phyloP scores from a whole-genome alignment of 1,284 basidiomycete species.

The Malassezia psittaci region DNA sequence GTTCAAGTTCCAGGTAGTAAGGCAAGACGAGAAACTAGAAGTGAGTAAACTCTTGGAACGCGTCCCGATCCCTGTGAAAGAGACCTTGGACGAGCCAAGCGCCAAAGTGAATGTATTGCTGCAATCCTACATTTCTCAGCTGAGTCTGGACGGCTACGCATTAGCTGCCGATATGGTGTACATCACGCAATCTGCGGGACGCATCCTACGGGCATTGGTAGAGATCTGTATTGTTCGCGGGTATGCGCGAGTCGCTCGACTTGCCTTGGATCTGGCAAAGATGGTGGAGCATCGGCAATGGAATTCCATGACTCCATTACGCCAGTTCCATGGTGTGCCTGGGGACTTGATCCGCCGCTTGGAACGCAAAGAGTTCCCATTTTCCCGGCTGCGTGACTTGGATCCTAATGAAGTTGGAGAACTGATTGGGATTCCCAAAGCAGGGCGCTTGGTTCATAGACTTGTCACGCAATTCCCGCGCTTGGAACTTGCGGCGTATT shows the following conservation, averaged over 20 bases:
- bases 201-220: constrained; percentile 90
- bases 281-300: constrained; percentile 74
- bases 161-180: constrained; percentile 98
- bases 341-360: constrained; percentile 85
- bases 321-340: constrained; percentile 79
- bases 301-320: constrained; percentile 91
- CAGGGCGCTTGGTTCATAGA: constrained; percentile 81
- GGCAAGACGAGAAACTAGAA: constrained; percentile 55
- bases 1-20: constrained; percentile 77
- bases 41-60: constrained; percentile 84
- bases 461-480: constrained; percentile 95
- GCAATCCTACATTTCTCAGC: constrained; percentile 87
- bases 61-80: constrained; percentile 95
- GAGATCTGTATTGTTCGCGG: constrained; percentile 96
- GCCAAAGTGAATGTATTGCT: constrained; percentile 95
- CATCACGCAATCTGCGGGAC: constrained; percentile 52
- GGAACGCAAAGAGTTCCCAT: constrained; percentile 78
- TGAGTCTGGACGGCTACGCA: constrained; percentile 90
- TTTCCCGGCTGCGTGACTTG: constrained; percentile 38
- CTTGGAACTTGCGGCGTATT: constrained; percentile 59
- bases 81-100: constrained; percentile 85
- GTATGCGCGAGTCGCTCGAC: constrained; percentile 88
- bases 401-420: constrained; percentile 58
- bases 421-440: constrained; percentile 75
- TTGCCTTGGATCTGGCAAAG: constrained; percentile 87